These are phyloP conservation scores for Thermothelomyces thermophilus DNA, from an alignment of 2,329 filamentous ascomycete species.

Conservation along the genomic window DNA sequence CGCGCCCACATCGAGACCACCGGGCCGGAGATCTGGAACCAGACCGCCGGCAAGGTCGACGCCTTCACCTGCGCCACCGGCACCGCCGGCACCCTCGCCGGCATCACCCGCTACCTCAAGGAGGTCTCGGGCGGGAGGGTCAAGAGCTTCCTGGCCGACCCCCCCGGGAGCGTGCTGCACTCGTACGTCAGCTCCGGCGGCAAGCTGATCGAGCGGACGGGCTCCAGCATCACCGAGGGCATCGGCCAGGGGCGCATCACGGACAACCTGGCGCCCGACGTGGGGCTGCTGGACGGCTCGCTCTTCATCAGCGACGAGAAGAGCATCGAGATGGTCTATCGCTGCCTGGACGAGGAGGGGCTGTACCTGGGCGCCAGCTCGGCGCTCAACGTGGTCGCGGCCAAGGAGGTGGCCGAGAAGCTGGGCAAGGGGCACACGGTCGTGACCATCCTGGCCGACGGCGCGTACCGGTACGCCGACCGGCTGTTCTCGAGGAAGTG, in stretches of 20 bases:
- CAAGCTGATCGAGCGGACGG: slow-evolving; percentile 70
- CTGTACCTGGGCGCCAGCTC: slow-evolving; percentile 92
- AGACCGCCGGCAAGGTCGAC: slow-evolving; percentile 79
- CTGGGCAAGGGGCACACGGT: slow-evolving; percentile 84
- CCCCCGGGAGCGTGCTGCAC: slow-evolving; percentile 87
- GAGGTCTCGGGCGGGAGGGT: slow-evolving; percentile 70
- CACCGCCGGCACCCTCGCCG: slow-evolving; percentile 85
- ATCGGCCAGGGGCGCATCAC: slow-evolving; percentile 96
- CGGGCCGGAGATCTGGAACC: slow-evolving; percentile 93
- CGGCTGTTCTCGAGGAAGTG: slow-evolving; percentile 87
- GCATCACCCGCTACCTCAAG: slow-evolving; percentile 83
- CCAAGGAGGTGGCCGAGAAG: slow-evolving; percentile 87
- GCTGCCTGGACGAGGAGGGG: slow-evolving; percentile 91
- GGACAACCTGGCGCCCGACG: slow-evolving; percentile 84
- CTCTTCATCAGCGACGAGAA: slow-evolving; percentile 84
- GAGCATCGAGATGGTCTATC: slow-evolving; percentile 95
- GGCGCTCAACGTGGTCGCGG: slow-evolving; percentile 89
- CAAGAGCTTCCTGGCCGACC: slow-evolving; percentile 86
- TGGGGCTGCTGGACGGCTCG: slow-evolving; percentile 77
- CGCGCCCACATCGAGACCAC: slow-evolving; percentile 95
- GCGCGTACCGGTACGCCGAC: slow-evolving; percentile 95
- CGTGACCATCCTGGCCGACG: slow-evolving; percentile 90
- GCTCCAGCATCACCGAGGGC: slow-evolving; percentile 91
- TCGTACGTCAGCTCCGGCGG: slow-evolving; percentile 84
- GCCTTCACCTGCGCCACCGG: slow-evolving; percentile 95